phyloP scores from a whole-genome alignment of 345 rosid genomes.

The Acer negundo region DNA sequence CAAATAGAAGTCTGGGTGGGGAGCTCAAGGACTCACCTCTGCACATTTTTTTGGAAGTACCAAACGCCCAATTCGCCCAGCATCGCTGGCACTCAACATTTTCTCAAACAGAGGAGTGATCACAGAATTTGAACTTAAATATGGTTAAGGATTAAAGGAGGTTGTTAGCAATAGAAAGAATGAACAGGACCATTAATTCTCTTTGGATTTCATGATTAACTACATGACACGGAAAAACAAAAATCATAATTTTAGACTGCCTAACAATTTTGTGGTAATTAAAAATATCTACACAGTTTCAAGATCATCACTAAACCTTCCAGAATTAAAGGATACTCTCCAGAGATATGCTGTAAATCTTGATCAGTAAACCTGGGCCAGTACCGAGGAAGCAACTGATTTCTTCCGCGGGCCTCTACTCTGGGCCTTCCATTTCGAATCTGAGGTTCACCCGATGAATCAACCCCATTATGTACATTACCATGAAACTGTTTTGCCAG shows the following conservation, averaged over 20 bases:
- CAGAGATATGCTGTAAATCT: constrained; percentile 68
- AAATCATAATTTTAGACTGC: neutral
- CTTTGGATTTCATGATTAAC: neutral
- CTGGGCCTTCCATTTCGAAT: constrained; percentile 59
- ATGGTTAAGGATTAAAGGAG: constrained; percentile 57
- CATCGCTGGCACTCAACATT: constrained; percentile 95
- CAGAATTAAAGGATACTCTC: constrained; percentile 79
- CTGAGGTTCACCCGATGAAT: constrained; percentile 48
- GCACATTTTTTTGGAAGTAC: constrained; percentile 96
- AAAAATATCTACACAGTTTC: constrained; percentile 7
- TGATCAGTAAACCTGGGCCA: constrained; percentile 81
- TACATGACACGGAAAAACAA: neutral
- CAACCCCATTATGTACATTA: constrained; percentile 53
- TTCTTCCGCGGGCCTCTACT: constrained; percentile 64
- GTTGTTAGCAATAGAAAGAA: constrained; percentile 10
- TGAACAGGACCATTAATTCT: neutral
- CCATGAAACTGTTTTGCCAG: constrained; percentile 49
- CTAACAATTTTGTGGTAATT: neutral
- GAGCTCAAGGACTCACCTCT: constrained; percentile 58
- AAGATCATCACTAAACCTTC: constrained; percentile 20
- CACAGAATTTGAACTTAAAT: constrained; percentile 68
- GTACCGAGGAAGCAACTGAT: constrained; percentile 76
- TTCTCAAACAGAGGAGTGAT: constrained; percentile 93
- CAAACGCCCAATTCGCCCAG: constrained; percentile 86
- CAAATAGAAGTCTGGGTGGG: constrained; percentile 10